Evolutionary conservation across 495 filamentous ascomycete species (phyloP), one percentile per base, ranked within the genome.

Genomic region (Astrocystis sublimbata): DNA sequence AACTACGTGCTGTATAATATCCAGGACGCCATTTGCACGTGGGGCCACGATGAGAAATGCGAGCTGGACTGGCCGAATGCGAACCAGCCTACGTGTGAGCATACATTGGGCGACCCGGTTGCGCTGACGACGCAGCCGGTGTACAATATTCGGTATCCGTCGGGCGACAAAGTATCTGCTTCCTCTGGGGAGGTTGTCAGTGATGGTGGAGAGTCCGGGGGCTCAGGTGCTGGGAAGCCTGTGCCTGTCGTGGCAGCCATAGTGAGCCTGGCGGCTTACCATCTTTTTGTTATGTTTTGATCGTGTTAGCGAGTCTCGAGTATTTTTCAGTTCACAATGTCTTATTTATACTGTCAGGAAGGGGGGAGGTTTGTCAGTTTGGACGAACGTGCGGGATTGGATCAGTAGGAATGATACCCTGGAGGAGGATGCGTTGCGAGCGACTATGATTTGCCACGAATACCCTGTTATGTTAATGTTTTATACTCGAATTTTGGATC

Each of bases 91-190:
- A 62, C 53, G 5, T 81, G 79, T 59, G 67, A 74, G 7, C 68
- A 73, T 53, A 59, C 54, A 21, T 65, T 81, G 35, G 79, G 79
- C 26, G 67, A 70, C 15, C 76, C 75, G 1, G 60, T 63, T 0
- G 52, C 61, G 4, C 52, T 81, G 45, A 77, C 69, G 0, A 62
- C 51, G 2, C 59, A 67, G 0, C 78, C 78, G 0, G 79, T 81
- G n/a, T 81, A 77, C 60, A 78, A 81, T 64, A 76, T 81, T 45
- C 69, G 65, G 59, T 81, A 81, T 45, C 75, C 73, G 10, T 76
- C 72, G 1, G 79, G 79, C 7, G 66, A 75, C 7, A 75, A 72
- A 43, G 70, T 77, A 0, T 56, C 75, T 43, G 79, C 79, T 0
- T 72, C 67, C 23, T 67, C 70, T 12, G 73, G 72, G 19, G 58